Evolutionary conservation across 2,329 filamentous ascomycete genomes (phyloP), one percentile per base, ranked within the genome.

Genomic region (Verticillium zaregamsianum): DNA sequence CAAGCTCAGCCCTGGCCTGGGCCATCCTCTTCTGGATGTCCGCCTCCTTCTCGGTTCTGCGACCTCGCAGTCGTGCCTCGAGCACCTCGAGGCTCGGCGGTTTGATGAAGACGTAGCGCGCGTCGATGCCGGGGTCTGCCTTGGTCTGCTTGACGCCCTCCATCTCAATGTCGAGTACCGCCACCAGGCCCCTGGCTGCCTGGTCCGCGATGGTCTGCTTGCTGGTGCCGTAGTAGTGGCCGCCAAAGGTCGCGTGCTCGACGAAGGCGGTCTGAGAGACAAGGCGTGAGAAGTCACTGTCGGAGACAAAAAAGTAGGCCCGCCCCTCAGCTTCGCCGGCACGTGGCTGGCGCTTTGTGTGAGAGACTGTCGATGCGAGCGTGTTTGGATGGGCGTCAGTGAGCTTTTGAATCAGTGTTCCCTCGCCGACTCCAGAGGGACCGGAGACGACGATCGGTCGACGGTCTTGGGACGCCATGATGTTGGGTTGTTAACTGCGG

Each of bases 121-220:
- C 91, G 62, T 88, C 83, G 65, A 93, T 85, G 67, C 82, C 82
- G 57, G 32, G 32, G 9, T 89, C 90, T 64, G 85, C 83, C 76
- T 93, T 92, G 71, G 97, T 90, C 78, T 97, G 93, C 80, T 97
- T 97, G 62, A 97, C 93, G 64, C 93, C 93, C 86, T 97, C 93
- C 92, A 97, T 97, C 82, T 97, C 94, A 72, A 97, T 98, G 74
- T 98, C 94, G 68, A 97, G 80, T 57, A 97, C 87, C 64, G 93
- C 94, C 52, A 93, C 86, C 70, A 83, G 83, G n/a, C 88, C 89
- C 77, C 88, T 86, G 63, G 86, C 84, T 2, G 84, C 84, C 73
- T 93, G 88, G 70, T 91, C 86, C 74, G 89, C 84, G 65, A 97
- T 91, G 31, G 92, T 92, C 75, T 84, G 81, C 71, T 92, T 88